These are phyloP conservation scores for Kwoniella shivajii DNA, from an alignment of 1,284 basidiomycete genomes.

Conservation along the genomic window DNA sequence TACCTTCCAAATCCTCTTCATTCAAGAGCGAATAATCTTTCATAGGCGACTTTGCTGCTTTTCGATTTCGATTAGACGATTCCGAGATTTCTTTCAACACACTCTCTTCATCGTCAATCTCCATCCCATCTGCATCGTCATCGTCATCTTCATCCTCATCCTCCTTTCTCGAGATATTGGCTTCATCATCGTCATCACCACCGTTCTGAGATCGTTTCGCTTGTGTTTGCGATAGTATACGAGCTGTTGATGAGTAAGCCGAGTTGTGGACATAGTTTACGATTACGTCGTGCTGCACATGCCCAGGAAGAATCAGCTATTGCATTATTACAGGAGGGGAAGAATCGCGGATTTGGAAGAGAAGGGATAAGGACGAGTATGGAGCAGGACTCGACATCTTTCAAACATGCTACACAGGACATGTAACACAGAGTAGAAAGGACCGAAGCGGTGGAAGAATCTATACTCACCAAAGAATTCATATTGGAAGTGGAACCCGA, in stretches of 20 bases:
- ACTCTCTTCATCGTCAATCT: conserved; percentile 5
- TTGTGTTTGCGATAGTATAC: conserved; percentile 20
- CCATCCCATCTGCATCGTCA: conserved; percentile 16
- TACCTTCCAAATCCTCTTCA: conserved; percentile 24
- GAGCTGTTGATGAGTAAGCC: conserved; percentile 43
- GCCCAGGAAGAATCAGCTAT: no score
- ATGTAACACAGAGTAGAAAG: neutral
- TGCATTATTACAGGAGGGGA: no score
- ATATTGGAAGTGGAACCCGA: neutral
- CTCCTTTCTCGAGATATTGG: conserved; percentile 1
- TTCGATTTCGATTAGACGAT: no score
- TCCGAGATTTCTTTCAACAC: neutral
- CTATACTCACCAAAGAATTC: neutral
- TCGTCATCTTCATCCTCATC: conserved; percentile 10
- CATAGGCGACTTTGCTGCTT: neutral
- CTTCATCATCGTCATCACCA: conserved; percentile 11
- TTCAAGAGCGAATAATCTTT: neutral
- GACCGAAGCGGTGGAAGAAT: neutral
- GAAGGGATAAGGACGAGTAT: neutral
- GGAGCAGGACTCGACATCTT: no score
- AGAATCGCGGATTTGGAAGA: neutral
- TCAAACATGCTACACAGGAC: neutral
- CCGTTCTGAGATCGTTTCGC: conserved; percentile 8
- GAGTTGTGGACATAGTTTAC: conserved; percentile 46
- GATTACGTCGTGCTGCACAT: conserved; percentile 46